A percentile compares a stretch with the other conserved stretches of the same genome.
phyloP scores from a whole-genome alignment of 441 rosid species.

The Caryocar brasiliense region DNA sequence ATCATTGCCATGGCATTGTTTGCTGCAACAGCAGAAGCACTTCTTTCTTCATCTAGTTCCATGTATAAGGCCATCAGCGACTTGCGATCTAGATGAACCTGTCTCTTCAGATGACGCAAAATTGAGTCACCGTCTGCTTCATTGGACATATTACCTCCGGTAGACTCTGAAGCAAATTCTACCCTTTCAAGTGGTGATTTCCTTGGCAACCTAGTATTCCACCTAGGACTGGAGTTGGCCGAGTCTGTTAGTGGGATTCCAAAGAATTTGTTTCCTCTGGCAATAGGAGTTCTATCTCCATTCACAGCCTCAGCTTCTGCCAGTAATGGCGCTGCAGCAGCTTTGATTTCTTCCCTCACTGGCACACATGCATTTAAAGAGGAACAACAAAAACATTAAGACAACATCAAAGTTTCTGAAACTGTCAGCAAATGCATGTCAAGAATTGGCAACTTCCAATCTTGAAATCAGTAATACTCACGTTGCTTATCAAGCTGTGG shows the following conservation, averaged over 20 bases:
- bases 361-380: slow-evolving; percentile 7
- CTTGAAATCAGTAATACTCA: slow-evolving; percentile 12
- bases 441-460: not conserved
- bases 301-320: slow-evolving; percentile 32
- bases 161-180: slow-evolving; percentile 31
- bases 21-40: slow-evolving; percentile 86
- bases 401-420: not conserved
- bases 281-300: slow-evolving; percentile 51
- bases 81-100: slow-evolving; percentile 68
- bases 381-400: too few species aligned
- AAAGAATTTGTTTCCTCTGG: slow-evolving; percentile 57
- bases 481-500: slow-evolving; percentile 22
- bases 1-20: slow-evolving; percentile 98
- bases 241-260: slow-evolving; percentile 61
- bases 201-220: slow-evolving; percentile 29
- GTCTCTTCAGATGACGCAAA: slow-evolving; percentile 51
- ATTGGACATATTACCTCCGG: slow-evolving; percentile 23
- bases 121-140: slow-evolving; percentile 45
- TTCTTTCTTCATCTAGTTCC: slow-evolving; percentile 93
- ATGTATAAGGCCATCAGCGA: slow-evolving; percentile 66
- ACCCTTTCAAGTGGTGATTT: slow-evolving; percentile 51
- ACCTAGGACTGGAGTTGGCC: slow-evolving; percentile 43
- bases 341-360: slow-evolving; percentile 35
- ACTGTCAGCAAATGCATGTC: not conserved
- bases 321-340: slow-evolving; percentile 25